A percentile compares a stretch with the other conserved stretches of the same genome.
phyloP scores from a whole-genome alignment of 2,329 filamentous ascomycete genomes.

The Ilyonectria sp. region DNA sequence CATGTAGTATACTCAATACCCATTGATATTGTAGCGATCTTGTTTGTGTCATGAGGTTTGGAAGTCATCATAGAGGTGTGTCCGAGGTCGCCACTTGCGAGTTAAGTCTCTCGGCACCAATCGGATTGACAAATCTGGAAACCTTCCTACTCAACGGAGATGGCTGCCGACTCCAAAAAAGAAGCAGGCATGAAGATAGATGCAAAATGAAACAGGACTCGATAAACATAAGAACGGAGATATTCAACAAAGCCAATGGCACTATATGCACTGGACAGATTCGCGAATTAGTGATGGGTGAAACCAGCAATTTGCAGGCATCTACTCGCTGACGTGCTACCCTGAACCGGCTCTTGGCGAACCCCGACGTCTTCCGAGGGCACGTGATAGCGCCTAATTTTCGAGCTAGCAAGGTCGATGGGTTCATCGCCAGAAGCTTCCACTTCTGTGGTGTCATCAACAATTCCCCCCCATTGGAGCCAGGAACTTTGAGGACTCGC shows the following conservation, averaged over 20 bases:
- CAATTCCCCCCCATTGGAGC: constrained; percentile 43
- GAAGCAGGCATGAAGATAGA: neutral
- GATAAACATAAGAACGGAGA: neutral
- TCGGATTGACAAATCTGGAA: constrained; percentile 5
- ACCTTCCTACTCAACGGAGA: neutral
- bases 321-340: constrained; percentile 35
- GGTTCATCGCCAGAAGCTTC: constrained; percentile 49
- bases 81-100: neutral
- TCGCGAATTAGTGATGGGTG: neutral
- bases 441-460: constrained; percentile 50
- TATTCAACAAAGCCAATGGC: neutral
- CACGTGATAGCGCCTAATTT: constrained; percentile 53
- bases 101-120: constrained; percentile 9
- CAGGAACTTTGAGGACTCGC: constrained; percentile 36
- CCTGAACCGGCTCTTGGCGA: constrained; percentile 27
- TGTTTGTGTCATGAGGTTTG: neutral
- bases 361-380: constrained; percentile 33
- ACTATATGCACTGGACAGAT: neutral
- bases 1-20: neutral
- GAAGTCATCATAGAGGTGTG: neutral
- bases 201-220: neutral
- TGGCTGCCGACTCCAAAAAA: neutral
- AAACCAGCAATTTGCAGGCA: constrained; percentile 33
- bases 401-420: constrained; percentile 47
- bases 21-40: neutral